These are phyloP conservation scores for Vachellia pachyceras DNA, from an alignment of 306 rosid genomes.

Conservation along the genomic window DNA sequence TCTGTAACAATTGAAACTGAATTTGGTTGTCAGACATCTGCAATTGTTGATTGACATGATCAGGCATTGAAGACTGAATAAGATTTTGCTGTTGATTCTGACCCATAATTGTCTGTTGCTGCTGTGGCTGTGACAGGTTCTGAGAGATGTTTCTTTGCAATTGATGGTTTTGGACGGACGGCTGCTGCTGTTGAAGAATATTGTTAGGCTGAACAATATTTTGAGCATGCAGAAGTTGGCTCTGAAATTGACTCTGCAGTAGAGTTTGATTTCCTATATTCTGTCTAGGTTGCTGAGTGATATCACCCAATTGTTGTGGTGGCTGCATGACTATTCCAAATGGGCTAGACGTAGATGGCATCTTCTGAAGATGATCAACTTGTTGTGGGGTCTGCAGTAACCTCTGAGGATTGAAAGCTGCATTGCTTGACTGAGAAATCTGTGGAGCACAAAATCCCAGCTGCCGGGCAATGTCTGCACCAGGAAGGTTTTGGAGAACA, in stretches of 20 bases:
- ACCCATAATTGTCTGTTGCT: constrained; percentile 59
- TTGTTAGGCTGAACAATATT: constrained; percentile 54
- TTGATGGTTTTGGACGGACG: constrained; percentile 65
- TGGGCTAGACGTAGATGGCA: constrained; percentile 52
- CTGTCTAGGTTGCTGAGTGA: constrained; percentile 60
- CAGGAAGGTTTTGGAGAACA: constrained; percentile 66
- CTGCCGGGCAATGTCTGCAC: constrained; percentile 74
- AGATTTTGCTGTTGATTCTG: constrained; percentile 71
- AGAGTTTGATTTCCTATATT: constrained; percentile 64
- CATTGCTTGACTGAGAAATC: constrained; percentile 64
- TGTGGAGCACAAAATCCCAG: constrained; percentile 71
- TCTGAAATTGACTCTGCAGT: constrained; percentile 68
- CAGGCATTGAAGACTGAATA: constrained; percentile 59
- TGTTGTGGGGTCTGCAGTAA: constrained; percentile 75
- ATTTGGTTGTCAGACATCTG: constrained; percentile 77
- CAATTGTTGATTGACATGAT: constrained; percentile 68
- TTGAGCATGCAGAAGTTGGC: constrained; percentile 76
- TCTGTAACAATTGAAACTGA: constrained; percentile 75
- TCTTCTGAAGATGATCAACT: constrained; percentile 74
- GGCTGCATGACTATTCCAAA: constrained; percentile 61
- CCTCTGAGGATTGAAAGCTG: constrained; percentile 62
- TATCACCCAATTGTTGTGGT: constrained; percentile 67
- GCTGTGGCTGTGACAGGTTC: constrained; percentile 58
- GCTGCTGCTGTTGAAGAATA: constrained; percentile 75
- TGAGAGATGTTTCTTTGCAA: constrained; percentile 65